A percentile compares a stretch with the other conserved stretches of the same genome.
Conservation (phyloP, 139 green algal species). For the Chlamydomonas schloesseri region DNA sequence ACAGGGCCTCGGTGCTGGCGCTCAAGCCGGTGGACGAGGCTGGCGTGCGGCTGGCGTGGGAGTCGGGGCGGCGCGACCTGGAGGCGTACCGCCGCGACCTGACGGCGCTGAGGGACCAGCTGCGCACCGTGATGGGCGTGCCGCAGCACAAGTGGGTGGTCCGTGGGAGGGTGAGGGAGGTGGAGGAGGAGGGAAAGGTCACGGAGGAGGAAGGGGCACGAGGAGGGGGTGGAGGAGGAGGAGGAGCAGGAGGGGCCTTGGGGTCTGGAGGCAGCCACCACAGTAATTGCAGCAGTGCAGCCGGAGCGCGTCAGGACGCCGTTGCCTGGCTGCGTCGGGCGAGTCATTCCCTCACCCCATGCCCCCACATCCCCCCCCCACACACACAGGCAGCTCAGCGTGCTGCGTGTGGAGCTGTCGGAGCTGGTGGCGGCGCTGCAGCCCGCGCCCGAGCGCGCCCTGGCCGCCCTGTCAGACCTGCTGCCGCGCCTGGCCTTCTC, state of each 20-base stretch:
- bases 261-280: background rate
- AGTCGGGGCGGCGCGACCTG: conserved; percentile 42
- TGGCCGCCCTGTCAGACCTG: conserved; percentile 41
- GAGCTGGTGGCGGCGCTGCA: conserved; percentile 57
- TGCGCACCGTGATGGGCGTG: conserved; percentile 46
- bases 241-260: too few species aligned
- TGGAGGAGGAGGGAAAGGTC: too few species aligned
- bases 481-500: conserved; percentile 67
- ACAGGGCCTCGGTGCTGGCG: conserved; percentile 55
- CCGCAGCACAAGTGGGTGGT: conserved; percentile 11
- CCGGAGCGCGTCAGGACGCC: too few species aligned
- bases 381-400: conserved; percentile 52
- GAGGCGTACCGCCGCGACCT: conserved; percentile 52
- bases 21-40: conserved; percentile 25
- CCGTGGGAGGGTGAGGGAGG: background rate
- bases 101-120: conserved; percentile 41
- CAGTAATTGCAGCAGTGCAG: too few species aligned
- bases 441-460: conserved; percentile 61
- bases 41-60: conserved; percentile 42
- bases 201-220: too few species aligned
- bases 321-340: too few species aligned
- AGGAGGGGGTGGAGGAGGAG: background rate
- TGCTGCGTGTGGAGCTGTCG: conserved; percentile 58
- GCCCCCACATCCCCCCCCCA: too few species aligned
- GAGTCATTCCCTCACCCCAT: too few species aligned